A percentile compares a stretch with the other conserved stretches of the same genome.
Evolutionary conservation across 805 yeast genomes (phyloP).

Genomic region (Helenozyma baotianmanensis): DNA sequence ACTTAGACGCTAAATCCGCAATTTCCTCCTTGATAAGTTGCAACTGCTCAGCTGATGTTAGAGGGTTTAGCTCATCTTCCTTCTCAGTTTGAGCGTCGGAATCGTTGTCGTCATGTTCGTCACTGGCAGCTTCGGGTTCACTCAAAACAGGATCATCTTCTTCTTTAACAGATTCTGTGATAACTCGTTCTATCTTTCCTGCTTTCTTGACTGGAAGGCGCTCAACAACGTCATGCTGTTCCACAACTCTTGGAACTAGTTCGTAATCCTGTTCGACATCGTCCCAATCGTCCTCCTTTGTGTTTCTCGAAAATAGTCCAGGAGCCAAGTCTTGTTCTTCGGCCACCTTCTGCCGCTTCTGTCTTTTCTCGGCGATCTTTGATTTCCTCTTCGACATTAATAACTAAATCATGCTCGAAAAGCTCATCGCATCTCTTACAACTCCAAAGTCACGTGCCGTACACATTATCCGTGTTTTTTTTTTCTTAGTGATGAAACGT

Average conservation of each 20-base stretch:
- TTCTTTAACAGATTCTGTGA: slow-evolving; percentile 24
- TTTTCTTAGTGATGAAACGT: no score
- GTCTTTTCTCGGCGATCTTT: slow-evolving; percentile 4
- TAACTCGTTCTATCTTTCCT: slow-evolving; percentile 70
- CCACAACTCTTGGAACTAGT: slow-evolving; percentile 56
- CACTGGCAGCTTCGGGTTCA: background rate
- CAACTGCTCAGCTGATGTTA: slow-evolving; percentile 51
- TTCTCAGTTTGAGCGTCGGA: slow-evolving; percentile 32
- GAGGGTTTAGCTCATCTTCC: slow-evolving; percentile 24
- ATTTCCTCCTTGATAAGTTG: slow-evolving; percentile 71
- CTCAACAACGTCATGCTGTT: slow-evolving; percentile 47
- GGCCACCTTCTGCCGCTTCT: slow-evolving; percentile 31
- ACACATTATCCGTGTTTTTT: no score
- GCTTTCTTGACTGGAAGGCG: slow-evolving; percentile 73
- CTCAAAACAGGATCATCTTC: no score
- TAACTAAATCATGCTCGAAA: background rate
- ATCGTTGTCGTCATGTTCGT: slow-evolving; percentile 23
- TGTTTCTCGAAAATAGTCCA: slow-evolving; percentile 26
- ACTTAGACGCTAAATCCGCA: slow-evolving; percentile 70
- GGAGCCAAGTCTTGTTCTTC: slow-evolving; percentile 41
- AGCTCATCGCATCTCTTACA: slow-evolving; percentile 5
- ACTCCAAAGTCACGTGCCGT: slow-evolving; percentile 2
- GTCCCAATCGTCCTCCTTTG: slow-evolving; percentile 46
- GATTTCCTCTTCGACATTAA: slow-evolving; percentile 14
- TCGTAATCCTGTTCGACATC: slow-evolving; percentile 80